Conservation (phyloP, 306 rosid genomes). For the Cucurbita pepo region DNA sequence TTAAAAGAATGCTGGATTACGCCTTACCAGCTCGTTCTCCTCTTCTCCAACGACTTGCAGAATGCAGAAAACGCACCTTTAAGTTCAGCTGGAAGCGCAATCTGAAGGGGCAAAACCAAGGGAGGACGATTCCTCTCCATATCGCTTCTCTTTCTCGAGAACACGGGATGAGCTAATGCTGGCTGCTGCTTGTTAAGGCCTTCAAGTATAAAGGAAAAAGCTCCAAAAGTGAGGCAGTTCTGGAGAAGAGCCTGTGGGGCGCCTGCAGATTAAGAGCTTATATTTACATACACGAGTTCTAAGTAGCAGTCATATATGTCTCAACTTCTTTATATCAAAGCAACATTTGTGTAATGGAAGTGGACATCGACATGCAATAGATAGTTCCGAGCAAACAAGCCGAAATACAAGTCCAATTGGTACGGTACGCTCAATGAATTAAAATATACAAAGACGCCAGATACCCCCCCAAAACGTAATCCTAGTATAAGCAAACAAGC, state of each 20-base stretch:
- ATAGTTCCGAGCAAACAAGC: neutral
- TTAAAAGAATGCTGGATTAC: neutral
- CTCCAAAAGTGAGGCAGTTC: slow-evolving; percentile 89
- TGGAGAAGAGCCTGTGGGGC: slow-evolving; percentile 92
- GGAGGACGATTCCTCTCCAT: slow-evolving; percentile 15
- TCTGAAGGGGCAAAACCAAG: slow-evolving; percentile 50
- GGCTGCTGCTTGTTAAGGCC: slow-evolving; percentile 89
- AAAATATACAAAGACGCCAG: neutral
- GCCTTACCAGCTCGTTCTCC: slow-evolving; percentile 21
- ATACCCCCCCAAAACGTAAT: neutral
- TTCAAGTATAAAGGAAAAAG: slow-evolving; percentile 75
- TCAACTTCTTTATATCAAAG: no score
- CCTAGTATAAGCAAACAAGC: neutral
- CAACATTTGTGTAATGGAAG: neutral
- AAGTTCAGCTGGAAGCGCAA: slow-evolving; percentile 64
- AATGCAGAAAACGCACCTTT: slow-evolving; percentile 62
- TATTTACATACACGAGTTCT: neutral
- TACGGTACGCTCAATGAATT: no score
- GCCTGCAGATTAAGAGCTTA: slow-evolving; percentile 30
- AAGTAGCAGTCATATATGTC: neutral
- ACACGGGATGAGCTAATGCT: slow-evolving; percentile 70
- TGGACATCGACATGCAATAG: neutral
- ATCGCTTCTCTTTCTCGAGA: slow-evolving; percentile 21
- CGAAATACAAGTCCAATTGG: neutral
- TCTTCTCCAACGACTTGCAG: slow-evolving; percentile 47